Evolutionary conservation across 805 yeast genomes (phyloP).

Genomic region (Schwanniomyces vanrijiae): DNA sequence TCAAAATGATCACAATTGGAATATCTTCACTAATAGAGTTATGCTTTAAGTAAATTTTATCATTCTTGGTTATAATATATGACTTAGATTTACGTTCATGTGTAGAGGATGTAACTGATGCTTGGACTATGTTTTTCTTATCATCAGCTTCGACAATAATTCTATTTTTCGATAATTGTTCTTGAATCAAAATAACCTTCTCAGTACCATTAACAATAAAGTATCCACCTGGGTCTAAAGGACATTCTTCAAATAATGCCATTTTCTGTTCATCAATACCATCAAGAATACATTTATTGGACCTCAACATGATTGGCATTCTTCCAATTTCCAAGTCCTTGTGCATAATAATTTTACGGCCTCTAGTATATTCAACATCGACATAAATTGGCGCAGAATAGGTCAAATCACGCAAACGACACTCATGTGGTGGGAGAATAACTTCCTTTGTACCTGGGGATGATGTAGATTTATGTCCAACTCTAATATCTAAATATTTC

Average conservation of each 20-base stretch:
- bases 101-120: conserved; percentile 96
- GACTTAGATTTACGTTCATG: conserved; percentile 98
- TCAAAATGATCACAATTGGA: conserved; percentile 88
- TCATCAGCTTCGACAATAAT: conserved; percentile 98
- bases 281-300: conserved; percentile 84
- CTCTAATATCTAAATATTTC: conserved; percentile 89
- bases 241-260: conserved; percentile 92
- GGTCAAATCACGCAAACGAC: conserved; percentile 90
- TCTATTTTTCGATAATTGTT: conserved; percentile 94
- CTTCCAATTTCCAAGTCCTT: conserved; percentile 92
- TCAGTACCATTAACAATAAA: conserved; percentile 98
- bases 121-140: conserved; percentile 90
- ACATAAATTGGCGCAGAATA: conserved; percentile 95
- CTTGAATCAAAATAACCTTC: conserved; percentile 94
- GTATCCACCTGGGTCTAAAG: conserved; percentile 98
- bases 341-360: conserved; percentile 86
- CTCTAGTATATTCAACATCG: conserved; percentile 96
- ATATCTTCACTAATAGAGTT: conserved; percentile 94
- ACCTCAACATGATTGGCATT: conserved; percentile 98
- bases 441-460: conserved; percentile 54
- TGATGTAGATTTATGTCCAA: conserved; percentile 74
- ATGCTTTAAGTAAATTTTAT: conserved; percentile 86
- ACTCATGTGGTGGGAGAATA: conserved; percentile 86
- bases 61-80: conserved; percentile 90
- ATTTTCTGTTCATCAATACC: conserved; percentile 77